phyloP scores from a whole-genome alignment of 352 stramenopile genomes.

The Blastocystis hominis region DNA sequence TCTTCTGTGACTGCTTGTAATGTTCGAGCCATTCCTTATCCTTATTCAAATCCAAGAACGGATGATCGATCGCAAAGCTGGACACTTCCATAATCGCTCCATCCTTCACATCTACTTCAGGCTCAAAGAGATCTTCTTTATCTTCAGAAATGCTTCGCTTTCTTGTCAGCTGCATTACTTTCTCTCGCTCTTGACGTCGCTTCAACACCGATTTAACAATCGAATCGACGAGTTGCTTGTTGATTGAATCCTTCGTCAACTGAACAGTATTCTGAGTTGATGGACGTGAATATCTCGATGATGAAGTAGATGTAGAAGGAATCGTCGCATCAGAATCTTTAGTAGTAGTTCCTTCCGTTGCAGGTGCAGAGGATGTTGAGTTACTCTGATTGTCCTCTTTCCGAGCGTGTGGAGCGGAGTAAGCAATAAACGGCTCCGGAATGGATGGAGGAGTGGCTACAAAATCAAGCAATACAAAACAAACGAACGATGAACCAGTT shows the following conservation, averaged over 20 bases:
- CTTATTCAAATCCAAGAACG: not conserved
- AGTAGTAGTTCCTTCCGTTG: no score
- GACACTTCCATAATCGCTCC: not conserved
- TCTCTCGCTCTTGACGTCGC: not conserved
- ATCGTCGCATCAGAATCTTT: no score
- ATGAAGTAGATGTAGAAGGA: not conserved
- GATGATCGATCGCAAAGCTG: not conserved
- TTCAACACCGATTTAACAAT: not conserved
- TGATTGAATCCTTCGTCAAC: not conserved
- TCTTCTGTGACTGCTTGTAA: not conserved
- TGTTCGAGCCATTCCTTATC: not conserved
- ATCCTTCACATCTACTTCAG: not conserved
- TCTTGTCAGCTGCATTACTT: not conserved
- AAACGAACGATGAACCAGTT: not conserved
- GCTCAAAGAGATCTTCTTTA: not conserved
- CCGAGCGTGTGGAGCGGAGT: not conserved
- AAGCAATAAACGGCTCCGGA: not conserved
- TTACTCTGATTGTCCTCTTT: no score
- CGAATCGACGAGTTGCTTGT: not conserved
- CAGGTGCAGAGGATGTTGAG: no score
- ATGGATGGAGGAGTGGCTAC: not conserved
- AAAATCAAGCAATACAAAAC: not conserved
- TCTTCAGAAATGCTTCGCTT: not conserved
- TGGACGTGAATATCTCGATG: not conserved
- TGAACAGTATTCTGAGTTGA: not conserved